Conservation (phyloP, 1,139 yeast species). For the Kodamaea suecica region DNA sequence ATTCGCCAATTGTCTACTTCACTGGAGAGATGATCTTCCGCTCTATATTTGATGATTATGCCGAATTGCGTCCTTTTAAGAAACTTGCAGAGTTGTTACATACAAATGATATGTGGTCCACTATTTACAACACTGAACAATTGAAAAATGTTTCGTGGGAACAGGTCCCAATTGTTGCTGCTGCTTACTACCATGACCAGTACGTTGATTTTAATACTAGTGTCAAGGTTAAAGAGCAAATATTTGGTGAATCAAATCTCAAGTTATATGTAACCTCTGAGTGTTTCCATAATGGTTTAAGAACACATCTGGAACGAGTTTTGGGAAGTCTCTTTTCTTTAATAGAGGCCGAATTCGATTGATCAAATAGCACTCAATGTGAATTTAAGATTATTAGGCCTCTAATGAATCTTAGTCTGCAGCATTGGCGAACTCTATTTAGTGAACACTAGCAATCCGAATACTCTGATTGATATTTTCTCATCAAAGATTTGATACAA, state of each 20-base stretch:
- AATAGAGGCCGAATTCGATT: slow-evolving; percentile 46
- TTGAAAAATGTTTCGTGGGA: slow-evolving; percentile 29
- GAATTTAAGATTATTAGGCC: too few relatives aligned
- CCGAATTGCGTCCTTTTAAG: slow-evolving; percentile 40
- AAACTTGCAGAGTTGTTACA: slow-evolving; percentile 44
- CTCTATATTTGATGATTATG: slow-evolving; percentile 49
- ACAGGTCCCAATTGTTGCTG: slow-evolving; percentile 50
- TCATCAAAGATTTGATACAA: too few relatives aligned
- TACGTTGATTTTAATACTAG: slow-evolving; percentile 50
- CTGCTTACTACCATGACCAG: slow-evolving; percentile 49
- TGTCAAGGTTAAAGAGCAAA: slow-evolving; percentile 29
- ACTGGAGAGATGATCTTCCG: slow-evolving; percentile 59
- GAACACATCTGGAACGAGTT: slow-evolving; percentile 41
- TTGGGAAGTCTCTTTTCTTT: slow-evolving; percentile 39
- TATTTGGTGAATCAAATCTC: slow-evolving; percentile 31
- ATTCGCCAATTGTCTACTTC: slow-evolving; percentile 31
- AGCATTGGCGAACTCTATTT: too few relatives aligned
- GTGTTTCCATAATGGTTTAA: slow-evolving; percentile 51
- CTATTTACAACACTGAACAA: slow-evolving; percentile 35
- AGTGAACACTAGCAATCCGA: too few relatives aligned
- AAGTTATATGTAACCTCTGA: slow-evolving; percentile 48
- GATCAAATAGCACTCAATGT: too few relatives aligned
- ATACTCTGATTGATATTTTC: too few relatives aligned
- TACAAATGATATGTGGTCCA: slow-evolving; percentile 36
- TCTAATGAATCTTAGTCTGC: too few relatives aligned